These are phyloP conservation scores for Grifola frondosa DNA, from an alignment of 1,284 basidiomycete genomes.

Conservation along the genomic window DNA sequence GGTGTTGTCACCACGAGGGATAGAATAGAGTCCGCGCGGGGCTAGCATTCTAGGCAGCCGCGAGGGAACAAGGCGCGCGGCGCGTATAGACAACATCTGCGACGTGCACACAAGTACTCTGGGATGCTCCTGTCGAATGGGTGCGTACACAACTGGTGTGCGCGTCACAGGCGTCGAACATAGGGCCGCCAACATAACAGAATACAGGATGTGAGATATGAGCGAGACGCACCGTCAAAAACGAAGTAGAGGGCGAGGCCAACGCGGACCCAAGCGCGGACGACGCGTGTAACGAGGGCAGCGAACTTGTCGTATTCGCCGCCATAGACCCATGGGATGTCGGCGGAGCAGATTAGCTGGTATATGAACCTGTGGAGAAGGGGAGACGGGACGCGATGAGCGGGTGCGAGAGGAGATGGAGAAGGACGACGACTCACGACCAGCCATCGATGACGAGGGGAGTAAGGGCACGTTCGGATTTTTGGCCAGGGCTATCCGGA, in stretches of 20 bases:
- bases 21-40: too few species aligned
- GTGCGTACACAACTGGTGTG: not conserved
- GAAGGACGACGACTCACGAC: constrained; percentile 66
- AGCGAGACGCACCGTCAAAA: constrained; percentile 87
- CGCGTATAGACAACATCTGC: too few species aligned
- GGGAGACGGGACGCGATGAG: too few species aligned
- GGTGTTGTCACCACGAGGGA: too few species aligned
- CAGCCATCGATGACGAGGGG: constrained; percentile 79
- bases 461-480: constrained; percentile 9
- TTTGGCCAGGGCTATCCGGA: constrained; percentile 6
- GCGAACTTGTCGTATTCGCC: constrained; percentile 76
- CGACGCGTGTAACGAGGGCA: constrained; percentile 49
- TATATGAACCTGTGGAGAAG: constrained; percentile 71
- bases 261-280: constrained; percentile 70
- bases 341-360: constrained; percentile 60
- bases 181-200: not conserved
- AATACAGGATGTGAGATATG: not conserved
- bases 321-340: constrained; percentile 82
- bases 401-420: not conserved
- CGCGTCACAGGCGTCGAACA: not conserved
- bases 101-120: too few species aligned
- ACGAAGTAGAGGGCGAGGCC: constrained; percentile 83
- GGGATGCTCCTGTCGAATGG: too few species aligned
- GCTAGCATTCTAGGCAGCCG: too few species aligned
- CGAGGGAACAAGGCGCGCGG: too few species aligned